These are phyloP conservation scores for Angophora floribunda DNA, from an alignment of 345 rosid species.

Conservation along the genomic window DNA sequence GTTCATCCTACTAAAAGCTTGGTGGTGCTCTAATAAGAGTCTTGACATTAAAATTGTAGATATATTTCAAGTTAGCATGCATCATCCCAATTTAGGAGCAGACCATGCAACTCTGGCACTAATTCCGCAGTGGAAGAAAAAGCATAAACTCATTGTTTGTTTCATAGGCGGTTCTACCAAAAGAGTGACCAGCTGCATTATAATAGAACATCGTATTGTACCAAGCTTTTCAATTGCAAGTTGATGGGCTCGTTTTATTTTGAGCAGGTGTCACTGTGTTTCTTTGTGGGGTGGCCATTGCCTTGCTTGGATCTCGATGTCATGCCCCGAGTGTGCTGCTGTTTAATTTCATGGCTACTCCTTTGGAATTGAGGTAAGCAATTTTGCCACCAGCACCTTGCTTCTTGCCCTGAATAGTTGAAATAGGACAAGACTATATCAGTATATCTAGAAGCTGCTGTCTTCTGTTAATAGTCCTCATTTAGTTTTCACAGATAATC, in stretches of 20 bases:
- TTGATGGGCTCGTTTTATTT: background rate
- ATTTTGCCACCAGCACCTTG: background rate
- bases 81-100: background rate
- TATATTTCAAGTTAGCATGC: background rate
- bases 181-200: background rate
- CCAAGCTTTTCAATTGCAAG: background rate
- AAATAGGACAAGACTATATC: background rate
- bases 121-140: background rate
- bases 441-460: background rate
- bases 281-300: slow-evolving; percentile 78
- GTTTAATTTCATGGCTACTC: slow-evolving; percentile 79
- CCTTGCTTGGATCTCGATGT: slow-evolving; percentile 58
- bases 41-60: background rate
- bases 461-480: background rate
- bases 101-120: background rate
- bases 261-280: slow-evolving; percentile 73
- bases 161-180: background rate
- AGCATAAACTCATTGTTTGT: background rate
- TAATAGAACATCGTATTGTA: background rate
- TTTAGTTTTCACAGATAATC: background rate
- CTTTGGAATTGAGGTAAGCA: slow-evolving; percentile 72
- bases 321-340: slow-evolving; percentile 87
- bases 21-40: background rate
- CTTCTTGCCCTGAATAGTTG: background rate
- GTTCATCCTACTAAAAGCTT: background rate